phyloP scores from a whole-genome alignment of 139 green algal species.

The Chlamydomonas sp. region DNA sequence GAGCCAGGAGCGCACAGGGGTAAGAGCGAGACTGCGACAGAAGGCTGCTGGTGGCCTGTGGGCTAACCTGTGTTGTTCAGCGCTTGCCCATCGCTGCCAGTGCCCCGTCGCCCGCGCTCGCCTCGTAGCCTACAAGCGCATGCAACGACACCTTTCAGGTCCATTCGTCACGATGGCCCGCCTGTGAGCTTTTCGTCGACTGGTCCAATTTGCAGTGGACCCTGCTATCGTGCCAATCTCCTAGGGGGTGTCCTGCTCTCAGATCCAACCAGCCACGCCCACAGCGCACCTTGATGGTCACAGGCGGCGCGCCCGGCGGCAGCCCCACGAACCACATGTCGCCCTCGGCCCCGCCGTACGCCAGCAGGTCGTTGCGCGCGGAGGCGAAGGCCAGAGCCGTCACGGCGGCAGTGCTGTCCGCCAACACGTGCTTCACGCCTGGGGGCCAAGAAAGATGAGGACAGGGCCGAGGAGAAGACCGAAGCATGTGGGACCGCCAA shows the following conservation, averaged over 20 bases:
- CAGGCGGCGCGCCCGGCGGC: slow-evolving; percentile 6
- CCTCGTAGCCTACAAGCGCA: no score
- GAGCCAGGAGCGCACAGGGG: neutral
- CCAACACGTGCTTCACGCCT: slow-evolving; percentile 36
- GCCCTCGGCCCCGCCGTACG: slow-evolving; percentile 18
- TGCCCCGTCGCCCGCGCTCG: no score
- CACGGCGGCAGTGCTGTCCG: neutral
- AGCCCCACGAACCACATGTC: slow-evolving; percentile 17
- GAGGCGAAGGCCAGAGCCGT: slow-evolving; percentile 13
- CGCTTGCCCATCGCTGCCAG: no score
- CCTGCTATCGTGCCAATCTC: no score
- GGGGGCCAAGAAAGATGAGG: neutral
- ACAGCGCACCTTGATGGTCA: slow-evolving; percentile 1
- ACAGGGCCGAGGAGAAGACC: neutral
- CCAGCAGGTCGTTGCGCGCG: slow-evolving; percentile 27
- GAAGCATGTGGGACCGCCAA: neutral
- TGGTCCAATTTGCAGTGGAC: no score
- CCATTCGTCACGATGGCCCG: no score
- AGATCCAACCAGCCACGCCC: neutral
- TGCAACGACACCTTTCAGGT: no score
- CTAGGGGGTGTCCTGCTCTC: no score
- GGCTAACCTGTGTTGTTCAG: no score
- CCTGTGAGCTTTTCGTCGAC: no score
- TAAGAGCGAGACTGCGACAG: neutral
- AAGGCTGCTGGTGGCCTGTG: neutral